A percentile compares a stretch with the other conserved stretches of the same genome.
These are phyloP conservation scores for Agarophyton chilense DNA, from an alignment of 23 red algal genomes.

Conservation along the genomic window DNA sequence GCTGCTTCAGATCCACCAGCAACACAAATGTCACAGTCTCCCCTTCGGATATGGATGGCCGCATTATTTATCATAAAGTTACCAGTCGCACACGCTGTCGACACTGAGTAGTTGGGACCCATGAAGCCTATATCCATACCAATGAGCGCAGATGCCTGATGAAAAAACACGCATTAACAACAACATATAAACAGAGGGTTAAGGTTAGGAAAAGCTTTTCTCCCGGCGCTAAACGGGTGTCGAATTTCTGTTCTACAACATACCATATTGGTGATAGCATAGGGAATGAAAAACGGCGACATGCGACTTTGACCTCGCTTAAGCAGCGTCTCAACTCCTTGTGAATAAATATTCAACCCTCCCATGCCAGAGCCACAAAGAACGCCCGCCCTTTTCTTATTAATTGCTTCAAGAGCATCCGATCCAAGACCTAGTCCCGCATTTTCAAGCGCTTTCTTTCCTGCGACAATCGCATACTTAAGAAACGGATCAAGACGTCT, in stretches of 20 bases:
- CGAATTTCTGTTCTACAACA: background rate
- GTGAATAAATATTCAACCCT: conserved; percentile 78
- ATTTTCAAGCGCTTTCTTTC: conserved; percentile 85
- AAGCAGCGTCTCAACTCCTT: conserved; percentile 86
- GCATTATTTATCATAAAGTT: conserved; percentile 98
- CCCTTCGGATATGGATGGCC: conserved; percentile 88
- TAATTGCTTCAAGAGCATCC: conserved; percentile 62
- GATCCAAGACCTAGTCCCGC: conserved; percentile 74
- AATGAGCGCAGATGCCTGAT: conserved; percentile 73
- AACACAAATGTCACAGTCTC: conserved; percentile 93
- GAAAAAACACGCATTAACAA: background rate
- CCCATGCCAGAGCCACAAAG: conserved; percentile 95
- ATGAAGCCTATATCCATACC: conserved; percentile 92
- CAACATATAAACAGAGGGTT: background rate
- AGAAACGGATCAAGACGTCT: conserved; percentile 91
- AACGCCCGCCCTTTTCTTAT: conserved; percentile 81
- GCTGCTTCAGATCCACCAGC: conserved; percentile 95
- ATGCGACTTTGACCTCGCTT: conserved; percentile 58
- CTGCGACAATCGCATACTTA: conserved; percentile 78
- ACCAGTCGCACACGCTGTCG: conserved; percentile 93
- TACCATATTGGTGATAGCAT: conserved; percentile 98
- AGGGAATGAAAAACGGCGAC: conserved; percentile 99
- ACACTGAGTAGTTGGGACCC: conserved; percentile 95
- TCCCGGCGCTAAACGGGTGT: no score
- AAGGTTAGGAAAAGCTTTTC: no score